A percentile compares a stretch with the other conserved stretches of the same genome.
phyloP scores from a whole-genome alignment of 768 basidiomycete genomes.

The Lepiota brunneoincarnata region DNA sequence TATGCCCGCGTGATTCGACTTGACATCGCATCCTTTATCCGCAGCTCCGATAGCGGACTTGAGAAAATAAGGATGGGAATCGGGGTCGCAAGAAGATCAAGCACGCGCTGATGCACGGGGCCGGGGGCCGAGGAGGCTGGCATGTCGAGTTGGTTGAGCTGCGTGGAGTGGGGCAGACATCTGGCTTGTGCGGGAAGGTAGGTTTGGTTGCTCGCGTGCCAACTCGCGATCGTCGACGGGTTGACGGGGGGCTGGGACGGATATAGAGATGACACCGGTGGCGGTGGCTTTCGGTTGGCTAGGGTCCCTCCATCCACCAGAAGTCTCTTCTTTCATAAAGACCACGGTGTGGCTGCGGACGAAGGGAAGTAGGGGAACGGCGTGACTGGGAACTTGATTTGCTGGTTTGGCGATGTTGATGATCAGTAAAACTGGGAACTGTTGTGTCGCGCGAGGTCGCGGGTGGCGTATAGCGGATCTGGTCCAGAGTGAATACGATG shows the following conservation, averaged over 20 bases:
- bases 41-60: not conserved
- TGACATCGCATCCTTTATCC: not conserved
- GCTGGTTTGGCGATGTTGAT: not conserved
- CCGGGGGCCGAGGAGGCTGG: conserved; percentile 8
- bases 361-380: conserved; percentile 7
- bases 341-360: conserved; percentile 2
- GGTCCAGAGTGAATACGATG: conserved; percentile 1
- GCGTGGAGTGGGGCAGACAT: not conserved
- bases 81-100: not conserved
- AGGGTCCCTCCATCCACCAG: too few relatives aligned
- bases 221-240: conserved; percentile 1
- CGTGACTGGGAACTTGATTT: conserved; percentile 3
- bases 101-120: conserved; percentile 12
- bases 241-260: conserved; percentile 2
- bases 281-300: not conserved
- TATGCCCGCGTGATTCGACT: too few relatives aligned
- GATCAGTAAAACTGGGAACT: not conserved
- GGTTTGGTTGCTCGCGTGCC: not conserved
- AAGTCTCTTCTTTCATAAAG: not conserved
- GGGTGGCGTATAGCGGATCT: conserved; percentile 7
- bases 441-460: not conserved
- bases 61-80: not conserved
- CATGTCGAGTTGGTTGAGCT: not conserved
- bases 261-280: not conserved
- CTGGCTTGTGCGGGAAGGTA: not conserved